These are phyloP conservation scores for Saccharomycopsis microspora DNA, from an alignment of 805 yeast species.

Conservation along the genomic window DNA sequence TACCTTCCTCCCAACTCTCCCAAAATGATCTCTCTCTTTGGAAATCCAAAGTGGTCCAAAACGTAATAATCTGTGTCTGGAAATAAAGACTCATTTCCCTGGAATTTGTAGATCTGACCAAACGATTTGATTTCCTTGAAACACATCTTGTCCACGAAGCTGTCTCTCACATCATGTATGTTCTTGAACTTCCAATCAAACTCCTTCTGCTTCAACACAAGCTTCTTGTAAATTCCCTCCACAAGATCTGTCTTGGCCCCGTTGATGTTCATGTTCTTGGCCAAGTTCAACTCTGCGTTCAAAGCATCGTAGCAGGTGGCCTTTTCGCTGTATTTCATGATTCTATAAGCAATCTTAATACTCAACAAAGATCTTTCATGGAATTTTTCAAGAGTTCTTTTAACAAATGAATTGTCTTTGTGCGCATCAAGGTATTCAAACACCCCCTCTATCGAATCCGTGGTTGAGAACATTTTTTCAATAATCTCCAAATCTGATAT, in stretches of 20 bases:
- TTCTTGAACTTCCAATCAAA: conserved; percentile 41
- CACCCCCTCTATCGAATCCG: conserved; percentile 38
- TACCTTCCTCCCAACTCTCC: not conserved
- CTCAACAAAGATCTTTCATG: conserved; percentile 64
- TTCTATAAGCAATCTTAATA: conserved; percentile 55
- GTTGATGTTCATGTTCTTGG: conserved; percentile 58
- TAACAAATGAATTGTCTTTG: conserved; percentile 44
- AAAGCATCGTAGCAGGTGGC: conserved; percentile 56
- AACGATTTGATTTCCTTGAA: conserved; percentile 2
- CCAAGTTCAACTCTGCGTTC: conserved; percentile 61
- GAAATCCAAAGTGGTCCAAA: conserved; percentile 9
- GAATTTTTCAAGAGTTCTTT: conserved; percentile 43
- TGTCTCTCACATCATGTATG: conserved; percentile 21
- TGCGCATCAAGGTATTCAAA: conserved; percentile 35
- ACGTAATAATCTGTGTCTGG: conserved; percentile 6
- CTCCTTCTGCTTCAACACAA: conserved; percentile 45
- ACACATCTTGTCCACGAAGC: conserved; percentile 2
- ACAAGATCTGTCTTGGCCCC: conserved; percentile 47
- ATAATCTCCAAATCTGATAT: conserved; percentile 41
- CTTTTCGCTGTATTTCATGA: conserved; percentile 48
- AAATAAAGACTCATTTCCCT: conserved; percentile 9
- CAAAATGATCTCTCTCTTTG: not conserved
- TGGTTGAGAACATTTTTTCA: conserved; percentile 49
- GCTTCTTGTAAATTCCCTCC: conserved; percentile 55
- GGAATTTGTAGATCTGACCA: conserved; percentile 9